Evolutionary conservation across 768 basidiomycete species (phyloP).

Genomic region (Mycena polygramma): DNA sequence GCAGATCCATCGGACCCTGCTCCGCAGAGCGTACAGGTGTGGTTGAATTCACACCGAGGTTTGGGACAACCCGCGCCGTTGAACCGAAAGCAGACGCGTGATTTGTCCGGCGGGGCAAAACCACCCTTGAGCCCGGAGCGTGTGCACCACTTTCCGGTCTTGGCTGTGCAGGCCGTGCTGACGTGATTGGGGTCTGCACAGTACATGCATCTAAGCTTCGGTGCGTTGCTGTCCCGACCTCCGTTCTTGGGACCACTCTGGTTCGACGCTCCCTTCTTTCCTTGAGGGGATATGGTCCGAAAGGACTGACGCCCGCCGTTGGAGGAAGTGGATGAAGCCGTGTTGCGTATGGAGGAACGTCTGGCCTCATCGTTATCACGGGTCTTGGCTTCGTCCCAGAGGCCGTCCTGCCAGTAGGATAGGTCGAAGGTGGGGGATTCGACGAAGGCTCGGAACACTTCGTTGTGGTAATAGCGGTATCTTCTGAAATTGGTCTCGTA

Average conservation of each 20-base stretch:
- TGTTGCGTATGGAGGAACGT: neutral
- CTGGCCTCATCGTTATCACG: neutral
- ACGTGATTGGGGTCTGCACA: neutral
- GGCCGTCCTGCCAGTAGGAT: neutral
- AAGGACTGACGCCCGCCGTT: neutral
- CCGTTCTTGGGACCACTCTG: neutral
- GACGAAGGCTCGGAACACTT: neutral
- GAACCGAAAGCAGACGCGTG: constrained; percentile 2
- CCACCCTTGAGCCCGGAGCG: neutral
- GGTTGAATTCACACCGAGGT: too few relatives aligned
- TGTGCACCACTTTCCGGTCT: neutral
- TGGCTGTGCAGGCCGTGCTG: neutral
- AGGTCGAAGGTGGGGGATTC: neutral
- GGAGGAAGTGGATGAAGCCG: neutral
- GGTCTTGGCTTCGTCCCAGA: neutral
- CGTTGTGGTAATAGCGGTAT: neutral
- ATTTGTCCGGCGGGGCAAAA: neutral
- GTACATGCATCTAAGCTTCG: neutral
- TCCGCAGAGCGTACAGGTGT: too few relatives aligned
- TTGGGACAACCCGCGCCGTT: constrained; percentile 14
- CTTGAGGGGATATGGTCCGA: neutral
- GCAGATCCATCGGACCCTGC: too few relatives aligned
- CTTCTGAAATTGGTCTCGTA: neutral
- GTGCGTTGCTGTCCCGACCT: too few relatives aligned
- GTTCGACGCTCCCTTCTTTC: neutral